Evolutionary conservation across 805 yeast species (phyloP).

Genomic region (Lipomyces starkeyi): DNA sequence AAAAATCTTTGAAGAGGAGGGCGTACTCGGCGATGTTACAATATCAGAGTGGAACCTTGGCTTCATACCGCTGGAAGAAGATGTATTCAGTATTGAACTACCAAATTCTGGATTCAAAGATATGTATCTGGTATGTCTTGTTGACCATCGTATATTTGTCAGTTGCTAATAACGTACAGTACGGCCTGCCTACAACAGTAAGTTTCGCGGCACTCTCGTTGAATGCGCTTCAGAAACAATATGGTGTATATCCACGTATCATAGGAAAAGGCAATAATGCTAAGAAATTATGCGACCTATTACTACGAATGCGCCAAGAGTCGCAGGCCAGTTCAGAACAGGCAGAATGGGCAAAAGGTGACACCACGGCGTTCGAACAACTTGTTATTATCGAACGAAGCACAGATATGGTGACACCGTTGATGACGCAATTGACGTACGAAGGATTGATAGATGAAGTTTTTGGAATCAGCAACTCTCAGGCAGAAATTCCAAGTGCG

Average conservation of each 20-base stretch:
- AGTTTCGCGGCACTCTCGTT: conserved; percentile 57
- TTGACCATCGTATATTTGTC: not conserved
- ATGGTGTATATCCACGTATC: conserved; percentile 57
- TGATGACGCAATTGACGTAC: conserved; percentile 79
- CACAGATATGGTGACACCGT: conserved; percentile 71
- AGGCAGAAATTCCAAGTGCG: conserved; percentile 44
- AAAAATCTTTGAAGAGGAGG: conserved; percentile 46
- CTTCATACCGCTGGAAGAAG: conserved; percentile 53
- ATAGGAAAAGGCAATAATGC: conserved; percentile 68
- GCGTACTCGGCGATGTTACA: conserved; percentile 52
- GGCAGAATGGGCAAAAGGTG: conserved; percentile 42
- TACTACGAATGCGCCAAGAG: conserved; percentile 44
- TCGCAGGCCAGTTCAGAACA: conserved; percentile 20
- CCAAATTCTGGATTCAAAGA: conserved; percentile 50
- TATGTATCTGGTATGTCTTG: conserved; percentile 45
- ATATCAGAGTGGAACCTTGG: conserved; percentile 52
- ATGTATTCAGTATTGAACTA: conserved; percentile 53
- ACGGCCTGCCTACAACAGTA: conserved; percentile 45
- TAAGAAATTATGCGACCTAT: conserved; percentile 53
- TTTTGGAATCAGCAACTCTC: conserved; percentile 51
- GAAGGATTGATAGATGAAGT: conserved; percentile 81
- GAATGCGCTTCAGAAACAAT: conserved; percentile 52
- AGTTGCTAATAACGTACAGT: conserved; percentile 39
- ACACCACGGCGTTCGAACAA: conserved; percentile 53
- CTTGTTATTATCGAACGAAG: conserved; percentile 79